phyloP scores from a whole-genome alignment of 2,329 filamentous ascomycete species.

The Gaeumannomyces sp. region DNA sequence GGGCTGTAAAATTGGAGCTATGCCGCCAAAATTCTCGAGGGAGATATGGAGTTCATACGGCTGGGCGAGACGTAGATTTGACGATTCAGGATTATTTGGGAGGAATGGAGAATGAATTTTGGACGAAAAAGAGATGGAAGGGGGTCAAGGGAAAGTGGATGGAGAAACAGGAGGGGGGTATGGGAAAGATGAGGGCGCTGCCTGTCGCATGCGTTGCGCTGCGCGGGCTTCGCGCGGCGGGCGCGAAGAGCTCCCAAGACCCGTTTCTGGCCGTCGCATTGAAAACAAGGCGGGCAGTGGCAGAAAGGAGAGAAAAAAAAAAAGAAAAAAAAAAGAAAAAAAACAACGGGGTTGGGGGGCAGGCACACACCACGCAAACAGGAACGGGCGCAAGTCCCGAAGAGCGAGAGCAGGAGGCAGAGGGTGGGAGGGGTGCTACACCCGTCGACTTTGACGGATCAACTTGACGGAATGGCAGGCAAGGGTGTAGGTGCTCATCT shows the following conservation, averaged over 20 bases:
- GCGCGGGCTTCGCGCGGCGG: not conserved
- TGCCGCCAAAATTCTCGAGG: not conserved
- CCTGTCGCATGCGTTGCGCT: not conserved
- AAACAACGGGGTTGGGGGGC: conserved; percentile 2
- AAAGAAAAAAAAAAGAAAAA: too few species aligned
- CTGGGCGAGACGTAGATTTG: conserved; percentile 2
- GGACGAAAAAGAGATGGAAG: not conserved
- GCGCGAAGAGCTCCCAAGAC: not conserved
- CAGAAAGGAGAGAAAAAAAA: not conserved
- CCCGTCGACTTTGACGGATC: not conserved
- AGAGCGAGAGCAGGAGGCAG: not conserved
- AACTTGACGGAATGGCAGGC: not conserved
- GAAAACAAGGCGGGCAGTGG: not conserved
- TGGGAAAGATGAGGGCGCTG: not conserved
- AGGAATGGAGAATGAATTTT: not conserved
- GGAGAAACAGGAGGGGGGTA: not conserved
- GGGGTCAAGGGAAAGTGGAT: not conserved
- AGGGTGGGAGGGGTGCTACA: not conserved
- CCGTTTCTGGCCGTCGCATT: not conserved
- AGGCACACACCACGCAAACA: not conserved
- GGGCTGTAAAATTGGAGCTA: not conserved
- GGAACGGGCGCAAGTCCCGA: not conserved
- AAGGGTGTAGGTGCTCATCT: not conserved
- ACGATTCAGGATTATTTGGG: not conserved
- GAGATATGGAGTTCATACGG: not conserved